Percentiles rank a stretch among this genome's conserved stretches.
These are phyloP conservation scores for Alternaria arbusti DNA, from an alignment of 2,329 filamentous ascomycete genomes.

Conservation along the genomic window DNA sequence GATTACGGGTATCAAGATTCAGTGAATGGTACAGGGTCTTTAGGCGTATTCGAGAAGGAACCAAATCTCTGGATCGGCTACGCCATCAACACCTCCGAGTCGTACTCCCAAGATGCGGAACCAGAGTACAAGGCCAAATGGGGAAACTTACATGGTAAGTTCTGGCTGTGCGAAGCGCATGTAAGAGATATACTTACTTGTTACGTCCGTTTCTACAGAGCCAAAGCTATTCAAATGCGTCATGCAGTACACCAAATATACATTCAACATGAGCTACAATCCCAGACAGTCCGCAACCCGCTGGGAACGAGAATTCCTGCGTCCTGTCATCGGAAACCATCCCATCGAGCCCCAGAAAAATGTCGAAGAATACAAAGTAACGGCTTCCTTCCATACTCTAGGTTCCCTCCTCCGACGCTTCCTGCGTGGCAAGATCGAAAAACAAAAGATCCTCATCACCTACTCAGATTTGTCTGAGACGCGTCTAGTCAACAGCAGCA, in stretches of 20 bases:
- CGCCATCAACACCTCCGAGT: slow-evolving; percentile 34
- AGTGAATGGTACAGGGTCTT: slow-evolving; percentile 22
- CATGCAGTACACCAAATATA: slow-evolving; percentile 46
- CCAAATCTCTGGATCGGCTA: slow-evolving; percentile 48
- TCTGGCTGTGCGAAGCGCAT: neutral
- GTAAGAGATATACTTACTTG: neutral
- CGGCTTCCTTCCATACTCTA: slow-evolving; percentile 42
- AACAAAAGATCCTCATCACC: slow-evolving; percentile 34
- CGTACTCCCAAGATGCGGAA: slow-evolving; percentile 20
- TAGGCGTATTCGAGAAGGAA: slow-evolving; percentile 45
- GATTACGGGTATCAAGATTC: slow-evolving; percentile 42
- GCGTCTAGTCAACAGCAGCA: slow-evolving; percentile 35
- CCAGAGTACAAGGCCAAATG: slow-evolving; percentile 37
- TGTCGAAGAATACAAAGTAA: slow-evolving; percentile 36
- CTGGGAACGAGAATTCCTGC: slow-evolving; percentile 36
- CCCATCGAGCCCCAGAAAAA: slow-evolving; percentile 35
- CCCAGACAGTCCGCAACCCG: slow-evolving; percentile 33
- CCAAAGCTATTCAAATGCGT: slow-evolving; percentile 46
- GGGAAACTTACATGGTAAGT: slow-evolving; percentile 31
- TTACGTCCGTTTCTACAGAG: neutral
- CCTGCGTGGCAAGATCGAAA: slow-evolving; percentile 41
- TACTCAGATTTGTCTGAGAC: slow-evolving; percentile 46
- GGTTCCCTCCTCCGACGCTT: slow-evolving; percentile 44
- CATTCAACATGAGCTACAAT: slow-evolving; percentile 38
- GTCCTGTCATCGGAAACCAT: slow-evolving; percentile 35